Base-by-base conservation (phyloP, 371 early-diverging fungal genomes). In the Nosema muscidifuracis region DNA sequence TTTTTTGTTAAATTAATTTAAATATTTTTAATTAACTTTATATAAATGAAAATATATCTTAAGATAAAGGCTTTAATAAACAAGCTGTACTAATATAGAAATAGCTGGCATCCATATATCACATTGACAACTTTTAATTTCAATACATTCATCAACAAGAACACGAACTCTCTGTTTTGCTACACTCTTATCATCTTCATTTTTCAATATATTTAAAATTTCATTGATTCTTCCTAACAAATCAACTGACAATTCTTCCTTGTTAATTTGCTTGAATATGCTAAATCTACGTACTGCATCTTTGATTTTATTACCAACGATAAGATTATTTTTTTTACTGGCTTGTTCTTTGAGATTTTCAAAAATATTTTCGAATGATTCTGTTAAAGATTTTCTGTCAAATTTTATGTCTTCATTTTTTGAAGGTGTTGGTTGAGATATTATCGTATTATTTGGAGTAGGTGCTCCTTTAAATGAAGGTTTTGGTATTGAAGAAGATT, bases 51-150 rank as follows among this genome's bases (percentile, higher is more conserved):
- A 36, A 36, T 7, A 36, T 36, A 36, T 12, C 4, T 7, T 53
- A 26, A 34, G 47, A 33, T 51, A 58, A 47, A 47, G 31, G 15
- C 44, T 43, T 34, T 69, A 61, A 47, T 69, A 69, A 33, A 69
- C 70, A 2, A 69, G 33, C 34, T 69, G 70, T 7, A 69, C 24
- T 10, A 69, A 53, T n/a, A 53, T 69, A 36, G 31, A 31, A 1
- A 69, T 42, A 58, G 61, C 33, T 0, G 70, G 70, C 57, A 69
- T 47, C 70, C 70, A 69, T 18, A 69, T 43, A 18, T 69, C 61
- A 47, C 44, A 43, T 47, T 47, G 43, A 18, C 44, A 40, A 16
- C 44, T 40, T 36, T 61, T 47, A 34, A 24, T 22, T 4, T 69
- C 60, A 12, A 36, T 20, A 51, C 61, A 58, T 33, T 69, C 70